Evolutionary conservation across 371 early-diverging fungal genomes (phyloP), one percentile per base, ranked within the genome.

Genomic region (Mortierella sp.): DNA sequence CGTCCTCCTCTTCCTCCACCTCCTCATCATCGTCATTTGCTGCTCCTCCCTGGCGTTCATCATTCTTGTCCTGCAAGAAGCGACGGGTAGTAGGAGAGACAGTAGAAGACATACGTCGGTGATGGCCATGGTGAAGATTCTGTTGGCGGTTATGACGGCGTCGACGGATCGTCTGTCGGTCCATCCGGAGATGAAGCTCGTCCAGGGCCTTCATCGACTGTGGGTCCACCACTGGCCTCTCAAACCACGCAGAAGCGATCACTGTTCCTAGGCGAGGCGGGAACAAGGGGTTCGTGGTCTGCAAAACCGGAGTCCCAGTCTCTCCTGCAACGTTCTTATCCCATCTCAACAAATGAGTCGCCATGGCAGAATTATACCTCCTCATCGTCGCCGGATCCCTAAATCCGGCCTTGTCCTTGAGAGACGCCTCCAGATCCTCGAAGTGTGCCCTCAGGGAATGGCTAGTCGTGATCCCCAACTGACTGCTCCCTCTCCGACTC

Each of bases 281-380:
- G 7, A 91, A 79, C 76, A 94, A 91, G 5, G 96, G 96, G 78
- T 95, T 95, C 16, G 95, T 94, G 0, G 96, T 96, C 85, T 96
- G 95, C 71, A 94, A 83, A 72, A 72, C 91, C 70, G 43, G 80
- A 58, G 63, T 88, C 70, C 72, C 72, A 60, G 73, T 73, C 3
- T 58, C 60, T 6, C 27, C 60, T 63, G 65, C 77, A 16, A 21
- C 74, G 12, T 38, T 68, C 32, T 77, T 90, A 0, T 92, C 90
- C 82, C 87, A 82, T 70, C 91, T 91, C 55, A 93, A 83, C 58
- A 92, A 89, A 70, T 93, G 93, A 0, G 93, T 93, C 7, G 92
- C 88, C 93, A 93, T 93, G 51, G 93, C 87, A 8, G 85, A 85
- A 60, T 85, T 85, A 54, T 85, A 78, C 56, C 71, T 83, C 81